Base-by-base conservation (phyloP, 2,329 filamentous ascomycete genomes). In the Ophidiomyces ophidiicola region DNA sequence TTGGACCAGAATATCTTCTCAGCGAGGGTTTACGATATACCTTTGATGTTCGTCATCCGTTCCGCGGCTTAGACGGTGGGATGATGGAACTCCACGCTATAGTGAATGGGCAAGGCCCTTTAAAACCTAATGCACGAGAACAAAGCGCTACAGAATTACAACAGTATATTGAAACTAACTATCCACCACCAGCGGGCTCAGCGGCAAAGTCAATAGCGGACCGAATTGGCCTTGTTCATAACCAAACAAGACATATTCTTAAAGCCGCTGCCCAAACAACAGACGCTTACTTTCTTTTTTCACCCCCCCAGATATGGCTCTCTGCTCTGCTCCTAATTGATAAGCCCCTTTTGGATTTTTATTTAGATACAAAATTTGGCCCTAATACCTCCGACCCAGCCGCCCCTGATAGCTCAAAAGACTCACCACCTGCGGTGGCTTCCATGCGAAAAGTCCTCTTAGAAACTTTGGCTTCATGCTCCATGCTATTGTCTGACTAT, bases 281-380 rank as follows among this genome's bases (percentile, higher is more conserved):
- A 18, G 90, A 98, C 53, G 86, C 76, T n/a, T 96, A 96, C 64
- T 94, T 96, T 62, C 80, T 94, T 60, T 96, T 83, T 63, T 88
- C 88, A 0, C 90, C 90, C 0, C 82, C 83, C 17, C 90, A 98
- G 59, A 93, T 96, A 56, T 87, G 87, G 78, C 71, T 96, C 44
- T 80, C 84, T 0, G 78, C 87, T 0, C 63, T 94, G 19, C 69
- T 80, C 10, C 71, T 92, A 36, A 82, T 79, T 0, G 88, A 96
- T 55, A 50, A 53, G 18, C 61, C 62, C 2, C 51, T 69, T 4
- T 57, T 59, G 1, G 54, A 63, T 39, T 63, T 61, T 44, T 68
- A 67, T 46, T 51, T 68, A 12, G 58, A 64, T 19, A 55, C 55
- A 1, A 68, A 68, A 48, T 44, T 68, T n/a, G 57, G 56, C 8